Base-by-base conservation (phyloP, 176 grass and related monocot species). In the Dactylis glomerata region DNA sequence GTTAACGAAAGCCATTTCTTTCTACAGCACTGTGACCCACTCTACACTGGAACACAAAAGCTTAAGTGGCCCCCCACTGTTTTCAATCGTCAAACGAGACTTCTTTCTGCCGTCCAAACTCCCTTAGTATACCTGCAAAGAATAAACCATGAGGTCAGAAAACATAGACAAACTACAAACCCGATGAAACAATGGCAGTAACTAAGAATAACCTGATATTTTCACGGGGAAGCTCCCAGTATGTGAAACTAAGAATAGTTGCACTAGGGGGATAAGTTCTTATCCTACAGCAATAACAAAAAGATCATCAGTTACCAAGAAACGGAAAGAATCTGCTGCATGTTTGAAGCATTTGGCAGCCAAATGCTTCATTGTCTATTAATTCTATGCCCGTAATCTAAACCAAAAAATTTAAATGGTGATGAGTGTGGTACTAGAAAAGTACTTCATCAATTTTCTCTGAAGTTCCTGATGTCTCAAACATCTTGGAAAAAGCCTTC, bases 401-500 rank as follows among this genome's bases (percentile, higher is more conserved):
- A 19, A 76, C 2, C 41, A 69, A 85, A 9, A 22, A 28, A 42
- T 54, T 34, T 44, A 17, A n/a, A 37, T 12, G 56, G 72, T 24
- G 14, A 82, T 41, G 6, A 37, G 82, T 66, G 28, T 24, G n/a
- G 65, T 74, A 79, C 51, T 9, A 82, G 54, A 78, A 17, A 82
- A 61, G 62, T 85, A 98, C 96, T 52, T 89, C 77, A 22, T 81
- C 77, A 45, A 73, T 85, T 40, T 82, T 88, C 32, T 93, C 96
- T 81, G 89, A 85, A 85, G 71, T 91, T 86, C 82, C 77, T 56
- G 93, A 90, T 36, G 87, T 38, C 86, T 92, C 91, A 55, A 98
- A 98, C 91, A 98, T 86, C 89, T 75, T 98, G 0, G 96, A 93
- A 55, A 90, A 98, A 26, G 91, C 89, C 86, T 85, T 98, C 68